These are phyloP conservation scores for Blastobotrys niveus DNA, from an alignment of 1,139 yeast species.

Conservation along the genomic window DNA sequence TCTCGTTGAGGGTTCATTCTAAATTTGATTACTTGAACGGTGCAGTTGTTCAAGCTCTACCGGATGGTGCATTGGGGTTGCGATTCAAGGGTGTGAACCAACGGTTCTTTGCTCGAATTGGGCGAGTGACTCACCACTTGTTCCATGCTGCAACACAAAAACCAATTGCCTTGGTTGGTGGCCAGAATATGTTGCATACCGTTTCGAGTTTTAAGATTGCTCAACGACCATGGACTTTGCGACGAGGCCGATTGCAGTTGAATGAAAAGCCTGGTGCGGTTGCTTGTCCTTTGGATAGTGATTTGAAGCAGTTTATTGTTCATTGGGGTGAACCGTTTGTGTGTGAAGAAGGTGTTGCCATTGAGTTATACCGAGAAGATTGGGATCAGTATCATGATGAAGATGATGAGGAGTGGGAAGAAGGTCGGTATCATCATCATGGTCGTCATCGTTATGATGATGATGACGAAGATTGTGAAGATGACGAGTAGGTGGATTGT, in stretches of 20 bases:
- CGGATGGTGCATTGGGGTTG: conserved; percentile 11
- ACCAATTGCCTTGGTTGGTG: conserved; percentile 12
- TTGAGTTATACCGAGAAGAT: conserved; percentile 49
- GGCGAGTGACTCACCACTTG: conserved; percentile 6
- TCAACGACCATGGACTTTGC: conserved; percentile 10
- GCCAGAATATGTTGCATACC: conserved; percentile 8
- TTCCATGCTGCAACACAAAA: conserved; percentile 6
- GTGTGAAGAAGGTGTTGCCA: conserved; percentile 48
- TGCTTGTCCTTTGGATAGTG: conserved; percentile 12
- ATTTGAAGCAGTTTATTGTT: conserved; percentile 5
- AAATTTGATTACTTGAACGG: conserved; percentile 82
- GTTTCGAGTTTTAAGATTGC: conserved; percentile 8
- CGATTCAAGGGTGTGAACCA: not conserved
- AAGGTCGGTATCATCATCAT: not conserved
- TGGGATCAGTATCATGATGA: conserved; percentile 50
- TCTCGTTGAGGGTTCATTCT: conserved; percentile 67
- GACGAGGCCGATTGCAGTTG: conserved; percentile 2
- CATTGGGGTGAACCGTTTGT: conserved; percentile 77
- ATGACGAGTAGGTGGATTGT: not conserved
- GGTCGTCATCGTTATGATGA: not conserved
- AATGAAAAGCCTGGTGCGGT: conserved; percentile 9
- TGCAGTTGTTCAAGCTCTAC: conserved; percentile 41
- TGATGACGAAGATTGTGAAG: not conserved
- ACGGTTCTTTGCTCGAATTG: conserved; percentile 7
- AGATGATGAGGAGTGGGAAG: not conserved